Conservation (phyloP, 495 filamentous ascomycete species). For the Acidiella bohemica region DNA sequence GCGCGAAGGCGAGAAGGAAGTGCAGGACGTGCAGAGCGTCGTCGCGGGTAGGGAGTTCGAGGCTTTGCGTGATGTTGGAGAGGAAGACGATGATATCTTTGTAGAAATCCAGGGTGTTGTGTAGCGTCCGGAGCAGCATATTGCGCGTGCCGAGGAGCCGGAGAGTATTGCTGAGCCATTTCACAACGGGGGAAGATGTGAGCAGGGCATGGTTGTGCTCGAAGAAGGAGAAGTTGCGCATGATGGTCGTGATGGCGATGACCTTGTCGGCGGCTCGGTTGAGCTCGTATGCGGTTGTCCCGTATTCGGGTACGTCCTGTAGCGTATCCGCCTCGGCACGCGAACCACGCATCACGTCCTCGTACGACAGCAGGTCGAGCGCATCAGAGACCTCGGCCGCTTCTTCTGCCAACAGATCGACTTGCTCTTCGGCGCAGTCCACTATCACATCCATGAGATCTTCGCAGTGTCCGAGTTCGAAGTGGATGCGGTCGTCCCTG, state of each 20-base stretch:
- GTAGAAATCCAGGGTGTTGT: constrained; percentile 86
- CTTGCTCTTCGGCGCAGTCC: constrained; percentile 80
- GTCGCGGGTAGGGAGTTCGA: constrained; percentile 75
- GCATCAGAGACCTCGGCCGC: constrained; percentile 72
- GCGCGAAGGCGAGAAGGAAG: constrained; percentile 82
- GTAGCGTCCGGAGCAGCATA: constrained; percentile 63
- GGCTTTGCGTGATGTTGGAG: constrained; percentile 67
- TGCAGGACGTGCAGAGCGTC: constrained; percentile 77
- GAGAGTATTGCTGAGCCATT: constrained; percentile 68
- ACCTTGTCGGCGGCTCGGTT: constrained; percentile 77
- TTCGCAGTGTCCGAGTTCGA: constrained; percentile 63
- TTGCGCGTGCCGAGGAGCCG: constrained; percentile 81
- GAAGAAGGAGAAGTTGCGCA: constrained; percentile 83
- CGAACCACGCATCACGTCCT: constrained; percentile 69
- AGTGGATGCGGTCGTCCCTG: constrained; percentile 41
- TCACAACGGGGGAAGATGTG: constrained; percentile 59
- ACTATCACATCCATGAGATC: constrained; percentile 78
- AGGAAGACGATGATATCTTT: constrained; percentile 84
- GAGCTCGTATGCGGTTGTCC: constrained; percentile 64
- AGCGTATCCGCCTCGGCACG: constrained; percentile 55
- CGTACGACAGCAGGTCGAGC: constrained; percentile 68
- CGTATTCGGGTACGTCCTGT: constrained; percentile 57
- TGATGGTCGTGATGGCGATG: constrained; percentile 79
- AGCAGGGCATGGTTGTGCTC: constrained; percentile 60
- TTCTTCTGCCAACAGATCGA: constrained; percentile 65